These are phyloP conservation scores for Agastache rugosa DNA, from an alignment of 257 asterid genomes.

Conservation along the genomic window DNA sequence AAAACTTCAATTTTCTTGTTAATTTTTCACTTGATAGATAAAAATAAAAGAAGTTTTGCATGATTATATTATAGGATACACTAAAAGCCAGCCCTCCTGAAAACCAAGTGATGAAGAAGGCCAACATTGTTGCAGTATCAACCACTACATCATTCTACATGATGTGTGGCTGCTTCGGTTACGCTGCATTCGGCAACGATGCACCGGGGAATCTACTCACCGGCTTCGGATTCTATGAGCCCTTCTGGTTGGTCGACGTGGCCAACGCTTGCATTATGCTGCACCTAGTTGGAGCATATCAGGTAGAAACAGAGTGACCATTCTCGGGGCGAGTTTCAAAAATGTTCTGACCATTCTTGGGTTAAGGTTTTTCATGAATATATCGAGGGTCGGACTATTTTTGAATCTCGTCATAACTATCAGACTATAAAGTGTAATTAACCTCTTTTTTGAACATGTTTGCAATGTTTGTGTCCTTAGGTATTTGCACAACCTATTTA, in stretches of 20 bases:
- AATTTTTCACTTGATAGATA: background rate
- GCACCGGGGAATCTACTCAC: conserved; percentile 73
- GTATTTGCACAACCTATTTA: conserved; percentile 5
- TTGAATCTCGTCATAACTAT: too few species aligned
- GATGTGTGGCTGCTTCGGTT: conserved; percentile 75
- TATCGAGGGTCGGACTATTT: too few species aligned
- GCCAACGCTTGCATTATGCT: conserved; percentile 63
- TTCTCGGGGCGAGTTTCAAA: too few species aligned
- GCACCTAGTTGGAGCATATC: conserved; percentile 79
- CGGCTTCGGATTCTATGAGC: conserved; percentile 72
- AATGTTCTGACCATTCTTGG: too few species aligned
- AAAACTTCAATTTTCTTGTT: background rate
- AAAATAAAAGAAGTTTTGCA: background rate
- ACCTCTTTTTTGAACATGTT: too few species aligned
- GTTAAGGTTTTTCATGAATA: too few species aligned
- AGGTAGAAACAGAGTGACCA: conserved; percentile 37
- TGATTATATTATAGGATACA: conserved; percentile 50
- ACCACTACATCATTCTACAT: conserved; percentile 64
- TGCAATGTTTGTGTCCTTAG: background rate
- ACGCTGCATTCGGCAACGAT: conserved; percentile 70
- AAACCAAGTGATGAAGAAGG: conserved; percentile 69
- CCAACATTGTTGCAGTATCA: conserved; percentile 49
- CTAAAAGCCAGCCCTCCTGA: conserved; percentile 61
- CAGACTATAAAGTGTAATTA: too few species aligned
- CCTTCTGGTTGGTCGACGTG: conserved; percentile 68